Evolutionary conservation across 768 basidiomycete species (phyloP).

Genomic region (Boletus insuetus): DNA sequence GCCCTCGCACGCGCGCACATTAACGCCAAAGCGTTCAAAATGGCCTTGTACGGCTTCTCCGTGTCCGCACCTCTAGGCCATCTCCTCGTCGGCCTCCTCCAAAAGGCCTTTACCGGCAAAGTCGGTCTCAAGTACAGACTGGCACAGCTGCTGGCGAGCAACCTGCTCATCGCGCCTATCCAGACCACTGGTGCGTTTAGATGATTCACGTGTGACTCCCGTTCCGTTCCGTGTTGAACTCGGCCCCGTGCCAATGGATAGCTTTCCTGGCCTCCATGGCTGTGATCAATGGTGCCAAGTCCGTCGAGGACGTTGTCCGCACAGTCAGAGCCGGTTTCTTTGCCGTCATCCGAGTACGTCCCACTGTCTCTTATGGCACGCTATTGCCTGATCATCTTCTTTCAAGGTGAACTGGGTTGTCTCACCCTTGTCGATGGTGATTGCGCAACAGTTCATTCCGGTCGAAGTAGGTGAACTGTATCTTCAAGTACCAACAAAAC

Average conservation of each 20-base stretch:
- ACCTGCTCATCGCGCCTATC: slow-evolving; percentile 73
- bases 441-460: slow-evolving; percentile 80
- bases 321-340: slow-evolving; percentile 74
- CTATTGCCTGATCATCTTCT: not conserved
- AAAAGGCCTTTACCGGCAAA: slow-evolving; percentile 75
- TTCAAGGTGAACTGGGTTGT: slow-evolving; percentile 75
- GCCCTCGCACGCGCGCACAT: slow-evolving; percentile 56
- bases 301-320: slow-evolving; percentile 57
- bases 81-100: slow-evolving; percentile 65
- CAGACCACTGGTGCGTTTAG: slow-evolving; percentile 57
- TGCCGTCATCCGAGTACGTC: slow-evolving; percentile 63
- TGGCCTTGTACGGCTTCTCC: slow-evolving; percentile 80
- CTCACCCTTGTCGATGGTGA: slow-evolving; percentile 67
- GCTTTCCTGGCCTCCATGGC: slow-evolving; percentile 81
- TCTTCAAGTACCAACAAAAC: not conserved
- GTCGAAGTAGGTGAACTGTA: slow-evolving; percentile 51
- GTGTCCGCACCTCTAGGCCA: slow-evolving; percentile 84
- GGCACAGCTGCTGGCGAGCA: slow-evolving; percentile 72
- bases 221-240: not conserved
- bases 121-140: slow-evolving; percentile 61
- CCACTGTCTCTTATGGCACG: not conserved
- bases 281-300: slow-evolving; percentile 76
- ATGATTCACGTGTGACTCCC: no score
- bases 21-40: slow-evolving; percentile 72
- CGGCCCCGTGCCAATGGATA: slow-evolving; percentile 19